These are phyloP conservation scores for Lyophyllum semitale DNA, from an alignment of 768 basidiomycete genomes.

Conservation along the genomic window DNA sequence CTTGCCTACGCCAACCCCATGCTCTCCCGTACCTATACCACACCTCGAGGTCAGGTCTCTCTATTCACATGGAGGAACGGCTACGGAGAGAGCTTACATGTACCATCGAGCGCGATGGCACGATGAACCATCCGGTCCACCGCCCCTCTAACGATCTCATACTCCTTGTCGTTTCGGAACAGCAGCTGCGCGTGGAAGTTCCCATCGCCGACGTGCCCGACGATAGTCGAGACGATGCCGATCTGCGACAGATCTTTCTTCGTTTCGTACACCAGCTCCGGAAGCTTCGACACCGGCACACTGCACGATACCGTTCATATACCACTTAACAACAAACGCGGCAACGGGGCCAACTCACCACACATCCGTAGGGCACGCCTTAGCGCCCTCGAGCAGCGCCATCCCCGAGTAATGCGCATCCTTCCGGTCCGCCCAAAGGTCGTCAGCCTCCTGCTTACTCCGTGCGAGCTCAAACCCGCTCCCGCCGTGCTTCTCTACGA, in stretches of 20 bases:
- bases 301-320: slow-evolving; percentile 19
- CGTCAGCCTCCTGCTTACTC: slow-evolving; percentile 62
- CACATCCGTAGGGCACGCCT: slow-evolving; percentile 75
- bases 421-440: slow-evolving; percentile 77
- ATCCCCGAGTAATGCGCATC: slow-evolving; percentile 61
- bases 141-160: slow-evolving; percentile 37
- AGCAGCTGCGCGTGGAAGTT: slow-evolving; percentile 52
- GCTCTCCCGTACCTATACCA: slow-evolving; percentile 70
- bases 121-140: slow-evolving; percentile 66
- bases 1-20: slow-evolving; percentile 88
- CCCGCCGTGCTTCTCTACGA: slow-evolving; percentile 68
- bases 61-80: background rate
- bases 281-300: slow-evolving; percentile 67
- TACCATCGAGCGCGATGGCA: slow-evolving; percentile 72
- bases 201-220: slow-evolving; percentile 80
- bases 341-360: slow-evolving; percentile 41
- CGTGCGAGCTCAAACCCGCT: slow-evolving; percentile 67
- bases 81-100: slow-evolving; percentile 46
- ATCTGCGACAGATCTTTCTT: slow-evolving; percentile 63
- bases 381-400: slow-evolving; percentile 56
- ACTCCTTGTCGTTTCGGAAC: slow-evolving; percentile 59
- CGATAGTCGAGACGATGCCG: slow-evolving; percentile 63
- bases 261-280: slow-evolving; percentile 66
- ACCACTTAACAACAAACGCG: background rate
- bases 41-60: background rate